phyloP scores from a whole-genome alignment of 2,329 filamentous ascomycete genomes.

The Tympanopsis confertula region DNA sequence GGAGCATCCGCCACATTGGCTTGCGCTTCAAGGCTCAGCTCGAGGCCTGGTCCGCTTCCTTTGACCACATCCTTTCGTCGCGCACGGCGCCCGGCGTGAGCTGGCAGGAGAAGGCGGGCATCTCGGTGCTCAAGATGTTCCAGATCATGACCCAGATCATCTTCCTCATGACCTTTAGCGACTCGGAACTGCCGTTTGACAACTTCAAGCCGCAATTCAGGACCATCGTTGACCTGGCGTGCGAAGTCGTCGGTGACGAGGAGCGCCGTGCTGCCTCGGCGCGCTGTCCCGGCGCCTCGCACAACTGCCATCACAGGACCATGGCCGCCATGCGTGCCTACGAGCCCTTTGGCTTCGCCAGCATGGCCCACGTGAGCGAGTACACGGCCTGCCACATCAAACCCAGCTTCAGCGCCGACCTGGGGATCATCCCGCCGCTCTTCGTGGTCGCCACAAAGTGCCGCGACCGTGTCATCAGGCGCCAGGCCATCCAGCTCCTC shows the following conservation, averaged over 20 bases:
- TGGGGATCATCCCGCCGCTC: constrained; percentile 53
- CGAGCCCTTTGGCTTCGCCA: constrained; percentile 20
- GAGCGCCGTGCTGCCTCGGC: constrained; percentile 35
- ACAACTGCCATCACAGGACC: constrained; percentile 26
- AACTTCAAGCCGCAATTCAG: constrained; percentile 37
- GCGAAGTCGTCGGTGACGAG: constrained; percentile 47
- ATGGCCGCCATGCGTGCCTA: constrained; percentile 10
- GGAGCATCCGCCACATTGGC: constrained; percentile 33
- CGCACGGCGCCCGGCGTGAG: constrained; percentile 34
- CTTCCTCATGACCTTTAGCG: constrained; percentile 48
- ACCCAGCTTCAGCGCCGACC: constrained; percentile 50
- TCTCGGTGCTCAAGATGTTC: constrained; percentile 50
- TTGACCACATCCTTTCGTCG: constrained; percentile 38
- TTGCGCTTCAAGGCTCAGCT: constrained; percentile 35
- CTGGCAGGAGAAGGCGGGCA: constrained; percentile 45
- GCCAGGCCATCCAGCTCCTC: constrained; percentile 49
- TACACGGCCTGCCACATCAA: constrained; percentile 39
- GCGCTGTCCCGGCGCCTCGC: constrained; percentile 28
- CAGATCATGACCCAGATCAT: constrained; percentile 45
- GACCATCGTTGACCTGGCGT: constrained; percentile 41
- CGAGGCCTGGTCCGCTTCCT: constrained; percentile 41
- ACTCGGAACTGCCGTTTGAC: constrained; percentile 47
- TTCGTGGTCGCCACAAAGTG: constrained; percentile 59
- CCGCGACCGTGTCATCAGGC: constrained; percentile 40
- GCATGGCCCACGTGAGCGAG: constrained; percentile 18